Conservation (phyloP, 805 yeast species). For the Wickerhamiella bombiphila region DNA sequence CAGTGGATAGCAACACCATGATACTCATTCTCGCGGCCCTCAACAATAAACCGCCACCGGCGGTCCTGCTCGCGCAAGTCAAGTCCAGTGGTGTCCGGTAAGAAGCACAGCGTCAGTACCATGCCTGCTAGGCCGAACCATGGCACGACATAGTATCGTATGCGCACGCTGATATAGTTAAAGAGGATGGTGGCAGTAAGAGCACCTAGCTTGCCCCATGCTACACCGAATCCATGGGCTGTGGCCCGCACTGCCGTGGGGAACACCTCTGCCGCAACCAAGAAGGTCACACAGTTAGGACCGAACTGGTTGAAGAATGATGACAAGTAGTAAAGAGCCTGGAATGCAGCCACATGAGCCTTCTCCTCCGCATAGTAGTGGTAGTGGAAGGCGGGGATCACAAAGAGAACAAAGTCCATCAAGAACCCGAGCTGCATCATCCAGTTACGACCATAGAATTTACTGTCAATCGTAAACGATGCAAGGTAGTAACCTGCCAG, state of each 20-base stretch:
- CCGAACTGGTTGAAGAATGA: slow-evolving; percentile 57
- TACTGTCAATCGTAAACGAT: slow-evolving; percentile 37
- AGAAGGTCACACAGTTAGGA: slow-evolving; percentile 49
- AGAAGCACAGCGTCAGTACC: slow-evolving; percentile 22
- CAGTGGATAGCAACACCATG: slow-evolving; percentile 28
- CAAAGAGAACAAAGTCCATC: slow-evolving; percentile 39
- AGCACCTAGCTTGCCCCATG: slow-evolving; percentile 51
- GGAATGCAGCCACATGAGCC: slow-evolving; percentile 25
- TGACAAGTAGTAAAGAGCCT: slow-evolving; percentile 43
- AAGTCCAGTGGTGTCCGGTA: slow-evolving; percentile 27
- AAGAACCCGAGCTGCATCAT: slow-evolving; percentile 43
- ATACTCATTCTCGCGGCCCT: slow-evolving; percentile 26
- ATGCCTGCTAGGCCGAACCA: slow-evolving; percentile 28
- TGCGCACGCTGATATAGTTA: slow-evolving; percentile 24
- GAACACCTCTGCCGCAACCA: slow-evolving; percentile 51
- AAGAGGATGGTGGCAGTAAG: slow-evolving; percentile 35
- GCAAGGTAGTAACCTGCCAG: slow-evolving; percentile 52
- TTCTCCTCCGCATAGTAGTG: slow-evolving; percentile 28
- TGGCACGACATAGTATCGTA: slow-evolving; percentile 26
- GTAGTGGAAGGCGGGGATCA: slow-evolving; percentile 46
- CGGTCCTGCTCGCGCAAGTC: slow-evolving; percentile 27
- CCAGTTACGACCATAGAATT: slow-evolving; percentile 39
- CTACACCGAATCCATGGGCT: slow-evolving; percentile 55
- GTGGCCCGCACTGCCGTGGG: slow-evolving; percentile 53
- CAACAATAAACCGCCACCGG: slow-evolving; percentile 23